phyloP scores from a whole-genome alignment of 495 filamentous ascomycete genomes.

The Platismatia glauca region DNA sequence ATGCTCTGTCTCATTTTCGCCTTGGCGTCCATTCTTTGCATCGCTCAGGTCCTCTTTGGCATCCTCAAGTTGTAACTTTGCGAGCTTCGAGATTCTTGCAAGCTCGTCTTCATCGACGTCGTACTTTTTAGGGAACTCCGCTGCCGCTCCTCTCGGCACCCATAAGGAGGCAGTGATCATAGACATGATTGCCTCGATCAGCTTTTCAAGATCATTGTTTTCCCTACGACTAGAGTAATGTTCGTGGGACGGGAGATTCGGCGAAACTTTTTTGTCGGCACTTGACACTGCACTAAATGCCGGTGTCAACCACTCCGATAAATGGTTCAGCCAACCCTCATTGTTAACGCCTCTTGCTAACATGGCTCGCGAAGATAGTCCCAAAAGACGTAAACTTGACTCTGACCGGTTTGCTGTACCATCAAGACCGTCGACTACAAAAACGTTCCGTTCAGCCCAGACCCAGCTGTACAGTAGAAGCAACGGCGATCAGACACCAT shows the following conservation, averaged over 20 bases:
- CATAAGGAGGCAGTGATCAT: constrained; percentile 94
- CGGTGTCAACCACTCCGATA: not conserved
- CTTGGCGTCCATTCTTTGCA: constrained; percentile 41
- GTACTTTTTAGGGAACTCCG: constrained; percentile 82
- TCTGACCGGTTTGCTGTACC: constrained; percentile 47
- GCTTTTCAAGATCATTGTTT: not conserved
- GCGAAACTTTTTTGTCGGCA: constrained; percentile 3
- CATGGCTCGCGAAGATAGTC: constrained; percentile 36
- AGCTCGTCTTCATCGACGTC: constrained; percentile 90
- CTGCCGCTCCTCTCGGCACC: constrained; percentile 91
- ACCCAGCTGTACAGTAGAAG: constrained; percentile 29
- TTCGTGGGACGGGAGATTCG: constrained; percentile 7
- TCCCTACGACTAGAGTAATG: not conserved
- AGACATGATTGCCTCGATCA: constrained; percentile 40
- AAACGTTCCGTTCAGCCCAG: constrained; percentile 20
- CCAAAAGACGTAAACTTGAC: constrained; percentile 55
- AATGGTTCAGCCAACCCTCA: not conserved
- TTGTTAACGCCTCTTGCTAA: not conserved
- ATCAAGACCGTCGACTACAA: constrained; percentile 41
- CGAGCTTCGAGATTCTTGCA: constrained; percentile 77
- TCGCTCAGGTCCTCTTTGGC: constrained; percentile 76
- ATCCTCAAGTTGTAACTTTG: constrained; percentile 85
- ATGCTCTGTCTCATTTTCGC: constrained; percentile 15
- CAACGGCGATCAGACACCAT: constrained; percentile 28
- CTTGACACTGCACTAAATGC: not conserved